A percentile compares a stretch with the other conserved stretches of the same genome.
These are phyloP conservation scores for Mortierella sp. DNA, from an alignment of 371 early-diverging fungal genomes.

Conservation along the genomic window DNA sequence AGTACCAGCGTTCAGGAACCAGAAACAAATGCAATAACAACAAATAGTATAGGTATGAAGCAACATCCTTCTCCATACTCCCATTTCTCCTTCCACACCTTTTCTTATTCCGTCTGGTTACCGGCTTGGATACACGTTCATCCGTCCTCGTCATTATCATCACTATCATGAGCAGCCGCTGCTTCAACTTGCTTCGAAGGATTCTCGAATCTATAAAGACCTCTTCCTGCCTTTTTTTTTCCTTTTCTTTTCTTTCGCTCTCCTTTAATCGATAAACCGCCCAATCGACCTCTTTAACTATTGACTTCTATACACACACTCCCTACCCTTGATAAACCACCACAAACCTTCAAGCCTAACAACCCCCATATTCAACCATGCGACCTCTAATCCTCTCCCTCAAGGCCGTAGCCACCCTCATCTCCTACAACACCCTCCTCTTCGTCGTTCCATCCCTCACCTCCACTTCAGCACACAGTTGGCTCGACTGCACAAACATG, in stretches of 20 bases:
- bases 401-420: background rate
- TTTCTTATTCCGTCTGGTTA: background rate
- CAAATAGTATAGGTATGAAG: background rate
- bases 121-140: background rate
- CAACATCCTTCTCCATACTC: background rate
- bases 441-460: conserved; percentile 5
- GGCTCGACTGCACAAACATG: conserved; percentile 57
- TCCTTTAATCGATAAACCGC: background rate
- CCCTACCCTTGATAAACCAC: background rate
- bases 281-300: background rate
- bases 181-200: too few relatives aligned
- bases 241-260: background rate
- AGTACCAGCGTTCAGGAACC: background rate
- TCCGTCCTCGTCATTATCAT: background rate
- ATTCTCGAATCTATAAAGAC: background rate
- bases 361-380: too few relatives aligned
- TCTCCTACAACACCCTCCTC: conserved; percentile 6
- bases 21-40: too few relatives aligned
- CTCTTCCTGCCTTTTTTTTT: background rate
- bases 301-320: background rate
- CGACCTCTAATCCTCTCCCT: background rate
- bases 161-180: background rate
- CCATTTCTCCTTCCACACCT: background rate
- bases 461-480: conserved; percentile 33
- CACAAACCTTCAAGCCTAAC: background rate